Percentiles rank a stretch among this genome's conserved stretches.
These are phyloP conservation scores for Citrus reticulata DNA, from an alignment of 345 rosid genomes.

Conservation along the genomic window DNA sequence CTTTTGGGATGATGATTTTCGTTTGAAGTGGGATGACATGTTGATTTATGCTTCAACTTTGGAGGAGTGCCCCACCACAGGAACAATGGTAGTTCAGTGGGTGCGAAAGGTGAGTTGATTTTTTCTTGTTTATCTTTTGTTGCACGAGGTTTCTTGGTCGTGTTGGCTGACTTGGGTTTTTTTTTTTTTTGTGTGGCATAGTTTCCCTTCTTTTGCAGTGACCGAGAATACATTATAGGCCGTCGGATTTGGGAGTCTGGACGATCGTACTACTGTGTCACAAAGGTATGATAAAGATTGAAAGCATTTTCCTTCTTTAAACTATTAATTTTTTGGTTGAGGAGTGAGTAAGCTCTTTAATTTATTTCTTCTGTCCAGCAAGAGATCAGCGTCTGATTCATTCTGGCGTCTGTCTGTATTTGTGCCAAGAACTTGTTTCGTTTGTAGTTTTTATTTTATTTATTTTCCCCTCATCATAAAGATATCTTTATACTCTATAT, in stretches of 20 bases:
- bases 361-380: not conserved
- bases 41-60: conserved; percentile 51
- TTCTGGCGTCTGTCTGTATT: not conserved
- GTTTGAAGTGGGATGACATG: conserved; percentile 91
- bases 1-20: conserved; percentile 95
- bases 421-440: not conserved
- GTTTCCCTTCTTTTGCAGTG: conserved; percentile 99
- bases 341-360: not conserved
- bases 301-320: not conserved
- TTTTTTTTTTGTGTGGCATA: conserved; percentile 25
- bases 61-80: conserved; percentile 69
- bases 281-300: conserved; percentile 53
- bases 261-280: conserved; percentile 70
- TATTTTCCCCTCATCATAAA: not conserved
- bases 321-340: not conserved
- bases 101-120: conserved; percentile 68
- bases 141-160: conserved; percentile 7
- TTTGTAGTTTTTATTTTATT: not conserved
- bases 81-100: conserved; percentile 88
- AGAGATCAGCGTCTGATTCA: not conserved
- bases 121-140: not conserved
- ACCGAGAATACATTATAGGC: conserved; percentile 89
- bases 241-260: conserved; percentile 95
- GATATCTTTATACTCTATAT: not conserved
- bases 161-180: not conserved